These are phyloP conservation scores for Fagopyrum homotropicum DNA, from an alignment of 148 eudicot species.

Conservation along the genomic window DNA sequence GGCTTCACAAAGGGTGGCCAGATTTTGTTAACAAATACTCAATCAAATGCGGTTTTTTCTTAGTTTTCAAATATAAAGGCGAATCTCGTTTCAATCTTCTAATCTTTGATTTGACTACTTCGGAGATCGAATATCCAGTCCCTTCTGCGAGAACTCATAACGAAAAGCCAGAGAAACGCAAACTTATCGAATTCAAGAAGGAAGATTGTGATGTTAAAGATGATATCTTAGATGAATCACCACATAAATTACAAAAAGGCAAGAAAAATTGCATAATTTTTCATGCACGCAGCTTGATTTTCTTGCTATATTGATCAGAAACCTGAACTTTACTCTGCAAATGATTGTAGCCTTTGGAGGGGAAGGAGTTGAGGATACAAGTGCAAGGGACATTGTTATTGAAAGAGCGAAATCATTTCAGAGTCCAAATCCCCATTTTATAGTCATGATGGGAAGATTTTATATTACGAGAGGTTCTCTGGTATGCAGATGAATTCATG, in stretches of 20 bases:
- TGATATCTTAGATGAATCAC: neutral
- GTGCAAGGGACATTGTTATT: neutral
- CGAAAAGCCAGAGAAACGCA: neutral
- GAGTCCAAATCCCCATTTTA: neutral
- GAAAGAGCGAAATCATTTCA: neutral
- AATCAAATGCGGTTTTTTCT: neutral
- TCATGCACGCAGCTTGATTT: neutral
- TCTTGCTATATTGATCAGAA: neutral
- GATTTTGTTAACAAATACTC: neutral
- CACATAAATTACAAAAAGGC: neutral
- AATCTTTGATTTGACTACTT: neutral
- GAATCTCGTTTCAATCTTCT: neutral
- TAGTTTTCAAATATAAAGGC: neutral
- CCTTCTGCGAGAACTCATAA: neutral
- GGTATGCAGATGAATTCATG: neutral
- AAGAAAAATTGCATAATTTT: neutral
- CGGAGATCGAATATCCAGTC: neutral
- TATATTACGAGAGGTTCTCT: neutral
- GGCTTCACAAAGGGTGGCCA: neutral
- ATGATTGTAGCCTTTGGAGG: neutral
- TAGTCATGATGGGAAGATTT: neutral
- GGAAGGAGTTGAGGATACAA: neutral
- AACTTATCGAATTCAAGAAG: neutral
- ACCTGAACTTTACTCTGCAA: neutral
- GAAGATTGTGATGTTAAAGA: neutral